Evolutionary conservation across 2,329 filamentous ascomycete genomes (phyloP), one percentile per base, ranked within the genome.

Genomic region (Monosporascus cannonballus): DNA sequence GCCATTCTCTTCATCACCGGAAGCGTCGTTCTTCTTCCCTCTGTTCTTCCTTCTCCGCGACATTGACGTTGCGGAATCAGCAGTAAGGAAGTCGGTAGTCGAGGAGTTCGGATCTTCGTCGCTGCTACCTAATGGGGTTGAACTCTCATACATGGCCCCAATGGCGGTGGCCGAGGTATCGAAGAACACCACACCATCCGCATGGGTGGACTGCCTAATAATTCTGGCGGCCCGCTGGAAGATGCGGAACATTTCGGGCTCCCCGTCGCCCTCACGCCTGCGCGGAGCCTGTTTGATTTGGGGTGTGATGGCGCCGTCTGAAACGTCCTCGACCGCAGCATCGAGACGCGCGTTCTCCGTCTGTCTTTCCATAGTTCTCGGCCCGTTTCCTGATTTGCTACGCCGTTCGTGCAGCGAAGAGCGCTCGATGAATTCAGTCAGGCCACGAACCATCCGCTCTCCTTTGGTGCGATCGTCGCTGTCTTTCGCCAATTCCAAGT

Each of bases 401-500:
- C 18, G 18, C 41, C n/a, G n/a, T 24, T 44, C 41, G n/a, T 20
- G 41, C 18, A 44, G 14, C 41, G 72, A 74, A 52, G 72, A 76
- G 5, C 76, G 76, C 53, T 80, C 78, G 6, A 81, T 76, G 51
- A 81, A 83, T 18, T 72, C 70, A 3, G 76, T 78, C 11, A 84
- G 66, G 0, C 79, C 79, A 17, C 76, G 73, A 41, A 76, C 77
- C 69, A 78, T 84, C 60, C 73, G 76, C 56, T 75, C 80, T 41
- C 72, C 78, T 58, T 73, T 75, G 60, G 71, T 76, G 58, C 76
- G 78, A 58, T 76, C 80, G 51, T 73, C 78, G 50, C 69, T 76
- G 55, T 71, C 74, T 56, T 75, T 73, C 45, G 71, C 79, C 71
- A 73, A 78, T 67, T 84, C 81, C 8, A 88, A 65, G 53, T 86